Base-by-base conservation (phyloP, 331 rosid species). In the Prunus yedoensis region DNA sequence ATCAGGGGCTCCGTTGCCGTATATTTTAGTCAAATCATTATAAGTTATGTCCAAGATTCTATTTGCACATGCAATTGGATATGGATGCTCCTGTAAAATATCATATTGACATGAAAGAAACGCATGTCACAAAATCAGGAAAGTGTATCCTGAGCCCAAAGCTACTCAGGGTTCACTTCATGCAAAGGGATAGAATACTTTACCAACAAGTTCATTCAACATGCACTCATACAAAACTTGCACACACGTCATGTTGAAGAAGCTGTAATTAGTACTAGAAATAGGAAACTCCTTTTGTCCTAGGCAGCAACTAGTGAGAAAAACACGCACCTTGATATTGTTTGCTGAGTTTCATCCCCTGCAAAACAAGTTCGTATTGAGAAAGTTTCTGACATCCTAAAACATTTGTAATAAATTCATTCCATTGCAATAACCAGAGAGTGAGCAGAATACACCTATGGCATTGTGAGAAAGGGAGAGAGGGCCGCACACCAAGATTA, bases 81-180 rank as follows among this genome's bases (percentile, higher is more conserved):
- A 77, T 11, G 78, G 80, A 76, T 77, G 52, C 78, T 74, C 87
- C 88, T 83, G 82, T 65, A 81, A 72, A 79, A 74, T 18, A 51
- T 30, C 78, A 45, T 61, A 51, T 51, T 21, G 17, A 61, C 52
- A 66, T 71, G 70, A 77, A 35, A 35, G 50, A 30, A 32, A 50
- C 16, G 16, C 62, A 61, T 16, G 45, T 5, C 15, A 15, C 11
- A n/a, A 14, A 5, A 20, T 3, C 20, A 9, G 4, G 13, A 2
- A 20, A 3, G 61, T 8, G 12, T n/a, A 1, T 20, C 11, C 13
- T 7, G 61, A 56, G 1, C 66, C 66, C 66, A 17, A 61, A 27
- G 66, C 18, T 30, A 30, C 35, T 30, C 0, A 47, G 20, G 28
- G n/a, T 56, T n/a, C 28, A 21, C 61, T 56, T 56, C 27, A 14